phyloP scores from a whole-genome alignment of 83 land plant genomes.

The Isoetes engelmannii region DNA sequence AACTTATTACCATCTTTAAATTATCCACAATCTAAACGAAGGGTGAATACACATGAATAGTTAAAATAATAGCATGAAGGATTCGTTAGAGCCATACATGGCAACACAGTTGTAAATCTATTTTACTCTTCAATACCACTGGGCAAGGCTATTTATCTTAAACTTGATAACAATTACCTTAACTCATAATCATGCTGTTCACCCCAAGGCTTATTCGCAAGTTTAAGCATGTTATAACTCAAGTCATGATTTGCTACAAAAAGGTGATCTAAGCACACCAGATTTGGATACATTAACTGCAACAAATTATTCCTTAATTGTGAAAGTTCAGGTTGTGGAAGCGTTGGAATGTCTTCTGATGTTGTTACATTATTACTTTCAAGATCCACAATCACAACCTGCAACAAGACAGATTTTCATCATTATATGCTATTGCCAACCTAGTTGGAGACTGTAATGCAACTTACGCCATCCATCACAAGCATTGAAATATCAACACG shows the following conservation, averaged over 20 bases:
- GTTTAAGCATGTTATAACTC: conserved; percentile 32
- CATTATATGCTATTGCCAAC: neutral
- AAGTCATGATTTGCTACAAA: conserved; percentile 25
- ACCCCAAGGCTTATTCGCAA: conserved; percentile 64
- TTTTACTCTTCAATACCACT: no score
- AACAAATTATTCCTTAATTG: conserved; percentile 52
- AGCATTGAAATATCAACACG: conserved; percentile 73
- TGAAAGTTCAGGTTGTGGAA: conserved; percentile 74
- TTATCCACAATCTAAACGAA: no score
- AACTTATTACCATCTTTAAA: no score
- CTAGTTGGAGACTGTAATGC: neutral
- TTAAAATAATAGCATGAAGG: no score
- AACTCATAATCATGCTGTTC: conserved; percentile 75
- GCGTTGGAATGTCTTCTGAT: conserved; percentile 65
- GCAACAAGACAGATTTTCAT: conserved; percentile 11
- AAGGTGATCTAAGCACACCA: conserved; percentile 62
- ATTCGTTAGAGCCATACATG: no score
- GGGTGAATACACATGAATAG: no score
- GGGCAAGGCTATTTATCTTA: no score
- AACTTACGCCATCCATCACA: conserved; percentile 85
- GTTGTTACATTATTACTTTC: conserved; percentile 55
- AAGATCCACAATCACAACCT: conserved; percentile 94
- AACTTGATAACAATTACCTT: conserved; percentile 37
- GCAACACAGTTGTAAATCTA: no score
- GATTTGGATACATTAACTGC: conserved; percentile 74